Percentiles rank a stretch among this genome's conserved stretches.
phyloP scores from a whole-genome alignment of 495 filamentous ascomycete species.

The Aspergillus homomorphus region DNA sequence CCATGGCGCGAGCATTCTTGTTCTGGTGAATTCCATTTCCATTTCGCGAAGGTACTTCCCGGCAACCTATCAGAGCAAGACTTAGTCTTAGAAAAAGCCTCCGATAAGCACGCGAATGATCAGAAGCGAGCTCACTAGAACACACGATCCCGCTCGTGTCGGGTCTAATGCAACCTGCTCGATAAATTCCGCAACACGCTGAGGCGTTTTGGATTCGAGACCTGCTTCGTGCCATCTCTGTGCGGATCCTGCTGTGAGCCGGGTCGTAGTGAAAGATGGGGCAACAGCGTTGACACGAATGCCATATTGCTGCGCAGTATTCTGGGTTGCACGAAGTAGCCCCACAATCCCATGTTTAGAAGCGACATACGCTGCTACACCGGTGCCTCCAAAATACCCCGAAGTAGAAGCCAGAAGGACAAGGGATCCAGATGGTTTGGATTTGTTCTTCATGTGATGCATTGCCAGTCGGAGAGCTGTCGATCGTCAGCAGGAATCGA shows the following conservation, averaged over 20 bases:
- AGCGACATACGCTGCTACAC: conserved; percentile 27
- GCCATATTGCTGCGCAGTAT: conserved; percentile 12
- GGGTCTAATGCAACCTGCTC: conserved; percentile 19
- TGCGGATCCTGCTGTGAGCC: conserved; percentile 23
- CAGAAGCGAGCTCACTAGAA: conserved; percentile 5
- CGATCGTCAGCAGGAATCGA: background rate
- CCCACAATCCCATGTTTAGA: conserved; percentile 35
- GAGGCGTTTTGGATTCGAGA: conserved; percentile 24
- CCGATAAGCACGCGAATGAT: background rate
- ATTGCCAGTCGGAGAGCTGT: conserved; percentile 22
- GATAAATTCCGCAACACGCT: conserved; percentile 25
- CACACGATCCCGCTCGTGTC: conserved; percentile 11
- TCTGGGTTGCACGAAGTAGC: conserved; percentile 28
- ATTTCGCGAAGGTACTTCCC: conserved; percentile 27
- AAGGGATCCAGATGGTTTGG: conserved; percentile 18
- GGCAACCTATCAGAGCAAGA: conserved; percentile 19
- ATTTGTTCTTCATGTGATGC: conserved; percentile 17
- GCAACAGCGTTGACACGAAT: conserved; percentile 30
- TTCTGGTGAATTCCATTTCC: conserved; percentile 29
- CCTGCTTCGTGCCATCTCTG: conserved; percentile 22
- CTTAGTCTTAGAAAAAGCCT: background rate
- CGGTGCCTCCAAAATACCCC: conserved; percentile 33
- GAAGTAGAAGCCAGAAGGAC: conserved; percentile 28
- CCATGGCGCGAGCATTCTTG: conserved; percentile 22
- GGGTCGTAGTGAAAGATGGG: conserved; percentile 31